Percentiles rank a stretch among this genome's conserved stretches.
These are phyloP conservation scores for Tritrichomonas foetus DNA, from an alignment of 208 protist species.

Conservation along the genomic window DNA sequence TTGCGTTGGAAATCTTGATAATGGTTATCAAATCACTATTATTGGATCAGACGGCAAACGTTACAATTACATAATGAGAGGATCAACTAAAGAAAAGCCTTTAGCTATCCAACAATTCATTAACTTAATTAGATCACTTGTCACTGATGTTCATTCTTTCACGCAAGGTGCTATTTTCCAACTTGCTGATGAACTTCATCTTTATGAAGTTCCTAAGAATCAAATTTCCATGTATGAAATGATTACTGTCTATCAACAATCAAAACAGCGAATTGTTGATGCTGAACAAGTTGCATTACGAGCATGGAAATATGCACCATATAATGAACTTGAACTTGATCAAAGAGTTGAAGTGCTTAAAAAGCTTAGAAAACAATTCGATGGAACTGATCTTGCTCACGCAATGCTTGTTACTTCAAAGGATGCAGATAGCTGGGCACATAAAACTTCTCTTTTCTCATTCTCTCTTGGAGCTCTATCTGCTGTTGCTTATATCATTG, in stretches of 20 bases:
- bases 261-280: not conserved
- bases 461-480: not conserved
- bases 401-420: constrained; percentile 10
- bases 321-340: not conserved
- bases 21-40: not conserved
- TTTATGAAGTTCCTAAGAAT: constrained; percentile 4
- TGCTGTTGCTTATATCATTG: not conserved
- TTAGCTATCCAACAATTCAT: not conserved
- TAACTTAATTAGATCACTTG: not conserved
- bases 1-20: not conserved
- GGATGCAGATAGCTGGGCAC: not conserved
- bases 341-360: not conserved
- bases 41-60: not conserved
- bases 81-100: not conserved
- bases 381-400: not conserved
- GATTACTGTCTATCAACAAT: constrained; percentile 9
- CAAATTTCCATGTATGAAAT: constrained; percentile 28
- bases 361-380: not conserved
- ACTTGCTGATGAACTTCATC: not conserved
- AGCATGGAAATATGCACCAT: not conserved
- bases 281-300: not conserved
- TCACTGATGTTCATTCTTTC: not conserved
- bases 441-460: not conserved
- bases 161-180: not conserved
- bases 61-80: not conserved